Percentiles rank a stretch among this genome's conserved stretches.
These are phyloP conservation scores for Chytriomyces sp. DNA, from an alignment of 192 early-diverging fungal species.

Conservation along the genomic window DNA sequence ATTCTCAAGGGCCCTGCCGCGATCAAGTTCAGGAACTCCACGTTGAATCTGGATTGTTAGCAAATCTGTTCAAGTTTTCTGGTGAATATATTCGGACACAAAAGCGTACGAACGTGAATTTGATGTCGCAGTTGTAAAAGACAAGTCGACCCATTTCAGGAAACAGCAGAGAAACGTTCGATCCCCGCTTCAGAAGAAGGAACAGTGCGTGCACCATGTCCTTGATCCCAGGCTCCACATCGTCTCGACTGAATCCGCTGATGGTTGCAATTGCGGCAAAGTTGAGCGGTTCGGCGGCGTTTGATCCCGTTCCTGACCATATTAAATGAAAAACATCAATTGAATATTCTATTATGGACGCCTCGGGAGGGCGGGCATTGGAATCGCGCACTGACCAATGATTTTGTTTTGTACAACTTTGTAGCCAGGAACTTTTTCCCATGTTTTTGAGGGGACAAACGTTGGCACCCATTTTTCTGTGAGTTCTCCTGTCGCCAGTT, in stretches of 20 bases:
- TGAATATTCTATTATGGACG: neutral
- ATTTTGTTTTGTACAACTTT: slow-evolving; percentile 6
- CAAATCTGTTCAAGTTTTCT: neutral
- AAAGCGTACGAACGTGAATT: slow-evolving; percentile 35
- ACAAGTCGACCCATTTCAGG: slow-evolving; percentile 42
- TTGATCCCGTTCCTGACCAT: slow-evolving; percentile 19
- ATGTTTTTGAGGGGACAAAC: slow-evolving; percentile 48
- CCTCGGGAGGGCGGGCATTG: neutral
- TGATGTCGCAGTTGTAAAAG: slow-evolving; percentile 46
- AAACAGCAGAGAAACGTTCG: slow-evolving; percentile 38
- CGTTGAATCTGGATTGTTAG: neutral
- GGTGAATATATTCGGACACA: neutral
- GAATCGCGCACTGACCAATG: neutral
- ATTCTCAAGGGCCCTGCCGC: neutral
- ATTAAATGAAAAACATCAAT: neutral
- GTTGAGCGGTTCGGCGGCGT: slow-evolving; percentile 49
- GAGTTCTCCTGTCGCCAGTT: slow-evolving; percentile 28
- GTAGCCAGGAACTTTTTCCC: slow-evolving; percentile 55
- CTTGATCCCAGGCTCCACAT: slow-evolving; percentile 53
- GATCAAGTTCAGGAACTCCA: slow-evolving; percentile 22
- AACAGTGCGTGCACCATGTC: slow-evolving; percentile 54
- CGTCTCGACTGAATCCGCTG: slow-evolving; percentile 45
- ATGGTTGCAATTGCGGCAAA: slow-evolving; percentile 43
- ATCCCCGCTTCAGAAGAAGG: slow-evolving; percentile 43
- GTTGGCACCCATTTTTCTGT: slow-evolving; percentile 20